phyloP scores from a whole-genome alignment of 2,329 filamentous ascomycete genomes.

The Aspergillus nomiae region DNA sequence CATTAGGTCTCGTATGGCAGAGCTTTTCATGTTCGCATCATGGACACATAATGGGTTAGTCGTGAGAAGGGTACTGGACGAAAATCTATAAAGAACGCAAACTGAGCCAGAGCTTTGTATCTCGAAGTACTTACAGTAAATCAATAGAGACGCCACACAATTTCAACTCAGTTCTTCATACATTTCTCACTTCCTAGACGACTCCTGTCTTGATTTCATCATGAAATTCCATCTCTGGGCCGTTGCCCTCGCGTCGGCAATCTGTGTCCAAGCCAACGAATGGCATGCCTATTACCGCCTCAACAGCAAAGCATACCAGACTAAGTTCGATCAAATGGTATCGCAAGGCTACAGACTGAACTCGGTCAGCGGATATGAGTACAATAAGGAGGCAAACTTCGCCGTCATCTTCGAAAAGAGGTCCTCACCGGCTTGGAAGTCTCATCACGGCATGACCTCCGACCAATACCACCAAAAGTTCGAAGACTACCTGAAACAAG shows the following conservation, averaged over 20 bases:
- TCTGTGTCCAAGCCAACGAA: slow-evolving; percentile 14
- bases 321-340: slow-evolving; percentile 12
- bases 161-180: background rate
- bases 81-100: background rate
- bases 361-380: slow-evolving; percentile 15
- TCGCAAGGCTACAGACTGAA: slow-evolving; percentile 12
- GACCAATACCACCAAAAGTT: slow-evolving; percentile 16
- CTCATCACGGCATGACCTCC: slow-evolving; percentile 15
- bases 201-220: background rate
- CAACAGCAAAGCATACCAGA: slow-evolving; percentile 14
- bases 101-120: background rate
- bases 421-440: slow-evolving; percentile 9
- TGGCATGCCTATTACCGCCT: slow-evolving; percentile 19
- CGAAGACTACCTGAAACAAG: slow-evolving; percentile 12
- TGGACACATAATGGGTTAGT: background rate
- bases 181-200: background rate
- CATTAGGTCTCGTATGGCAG: background rate
- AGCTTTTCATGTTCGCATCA: background rate
- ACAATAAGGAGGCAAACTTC: slow-evolving; percentile 11
- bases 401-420: slow-evolving; percentile 18
- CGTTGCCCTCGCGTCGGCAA: slow-evolving; percentile 3
- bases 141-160: background rate
- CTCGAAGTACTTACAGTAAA: background rate
- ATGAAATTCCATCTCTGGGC: slow-evolving; percentile 12
- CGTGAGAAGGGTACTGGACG: background rate